A percentile compares a stretch with the other conserved stretches of the same genome.
phyloP scores from a whole-genome alignment of 106 monocot genomes.

The Posidonia australis region DNA sequence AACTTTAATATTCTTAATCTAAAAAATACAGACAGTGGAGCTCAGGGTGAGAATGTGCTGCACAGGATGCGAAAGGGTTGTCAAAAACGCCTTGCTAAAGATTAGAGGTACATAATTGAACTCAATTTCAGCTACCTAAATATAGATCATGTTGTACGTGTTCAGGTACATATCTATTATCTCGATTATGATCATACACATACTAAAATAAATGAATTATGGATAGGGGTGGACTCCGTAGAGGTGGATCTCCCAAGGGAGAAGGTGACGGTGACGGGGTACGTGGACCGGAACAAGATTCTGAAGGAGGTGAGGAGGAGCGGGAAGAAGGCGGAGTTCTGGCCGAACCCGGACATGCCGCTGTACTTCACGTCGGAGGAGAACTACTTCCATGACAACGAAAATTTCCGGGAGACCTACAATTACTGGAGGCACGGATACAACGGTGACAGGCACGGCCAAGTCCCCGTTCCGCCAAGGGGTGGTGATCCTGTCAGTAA shows the following conservation, averaged over 20 bases:
- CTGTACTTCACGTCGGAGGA: constrained; percentile 45
- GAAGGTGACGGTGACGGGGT: constrained; percentile 90
- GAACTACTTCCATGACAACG: constrained; percentile 64
- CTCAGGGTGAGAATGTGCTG: constrained; percentile 94
- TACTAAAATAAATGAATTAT: neutral
- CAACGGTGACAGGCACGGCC: constrained; percentile 82
- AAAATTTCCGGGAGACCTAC: constrained; percentile 54
- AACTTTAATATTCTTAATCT: too few relatives aligned
- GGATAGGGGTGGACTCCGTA: constrained; percentile 61
- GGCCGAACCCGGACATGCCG: constrained; percentile 69
- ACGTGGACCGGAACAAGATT: constrained; percentile 68
- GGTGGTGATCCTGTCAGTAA: constrained; percentile 68
- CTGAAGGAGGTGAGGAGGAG: constrained; percentile 65
- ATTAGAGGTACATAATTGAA: constrained; percentile 41
- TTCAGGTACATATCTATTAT: neutral
- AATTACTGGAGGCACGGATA: constrained; percentile 88
- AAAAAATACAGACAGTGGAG: constrained; percentile 45
- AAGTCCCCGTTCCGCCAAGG: constrained; percentile 31
- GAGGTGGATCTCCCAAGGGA: constrained; percentile 55
- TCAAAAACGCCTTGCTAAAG: constrained; percentile 53
- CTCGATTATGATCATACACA: neutral
- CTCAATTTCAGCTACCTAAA: neutral
- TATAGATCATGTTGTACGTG: neutral
- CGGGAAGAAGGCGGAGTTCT: constrained; percentile 92
- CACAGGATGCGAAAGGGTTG: constrained; percentile 78